Conservation (phyloP, 1,139 yeast genomes). For the Suhomyces wounanorum region DNA sequence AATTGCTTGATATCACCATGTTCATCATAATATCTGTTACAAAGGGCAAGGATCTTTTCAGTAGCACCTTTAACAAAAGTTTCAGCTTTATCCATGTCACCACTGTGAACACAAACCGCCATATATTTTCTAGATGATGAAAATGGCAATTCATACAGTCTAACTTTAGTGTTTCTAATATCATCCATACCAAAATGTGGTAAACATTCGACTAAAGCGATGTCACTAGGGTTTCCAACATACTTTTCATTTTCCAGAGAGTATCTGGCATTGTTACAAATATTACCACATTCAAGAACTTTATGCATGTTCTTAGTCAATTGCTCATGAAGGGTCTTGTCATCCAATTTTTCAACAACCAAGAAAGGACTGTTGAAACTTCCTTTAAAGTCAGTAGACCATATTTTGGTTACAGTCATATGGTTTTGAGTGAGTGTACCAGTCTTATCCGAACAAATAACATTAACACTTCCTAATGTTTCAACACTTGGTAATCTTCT, state of each 20-base stretch:
- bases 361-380: slow-evolving; percentile 48
- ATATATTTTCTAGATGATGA: slow-evolving; percentile 82
- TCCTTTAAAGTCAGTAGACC: slow-evolving; percentile 76
- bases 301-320: slow-evolving; percentile 54
- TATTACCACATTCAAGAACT: slow-evolving; percentile 66
- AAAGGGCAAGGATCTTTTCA: slow-evolving; percentile 68
- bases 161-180: slow-evolving; percentile 56
- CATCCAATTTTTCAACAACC: slow-evolving; percentile 50
- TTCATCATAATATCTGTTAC: slow-evolving; percentile 59
- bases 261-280: slow-evolving; percentile 79
- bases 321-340: slow-evolving; percentile 40
- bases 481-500: slow-evolving; percentile 93
- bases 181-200: slow-evolving; percentile 74
- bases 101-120: slow-evolving; percentile 74
- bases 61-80: slow-evolving; percentile 87
- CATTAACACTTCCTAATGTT: slow-evolving; percentile 92
- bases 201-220: slow-evolving; percentile 79
- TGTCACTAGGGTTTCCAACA: slow-evolving; percentile 93
- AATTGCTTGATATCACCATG: slow-evolving; percentile 57
- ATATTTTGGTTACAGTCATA: slow-evolving; percentile 85
- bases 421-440: slow-evolving; percentile 94
- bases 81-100: slow-evolving; percentile 56
- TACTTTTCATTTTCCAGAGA: slow-evolving; percentile 69
- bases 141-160: slow-evolving; percentile 79
- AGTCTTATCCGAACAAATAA: slow-evolving; percentile 92